Conservation (phyloP, 345 rosid species). For the Arabidopsis suecica region DNA sequence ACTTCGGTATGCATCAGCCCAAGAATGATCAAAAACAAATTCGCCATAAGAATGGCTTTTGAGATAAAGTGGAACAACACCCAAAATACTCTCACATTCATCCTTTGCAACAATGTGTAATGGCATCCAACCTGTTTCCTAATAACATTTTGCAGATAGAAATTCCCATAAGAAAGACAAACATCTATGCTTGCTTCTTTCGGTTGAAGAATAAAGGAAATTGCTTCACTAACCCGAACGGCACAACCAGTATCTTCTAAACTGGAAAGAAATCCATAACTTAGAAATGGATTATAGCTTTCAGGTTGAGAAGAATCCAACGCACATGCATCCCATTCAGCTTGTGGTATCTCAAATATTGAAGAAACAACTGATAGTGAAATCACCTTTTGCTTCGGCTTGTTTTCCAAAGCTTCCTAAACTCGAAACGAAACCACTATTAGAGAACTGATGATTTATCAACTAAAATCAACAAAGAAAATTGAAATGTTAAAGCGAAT, state of each 20-base stretch:
- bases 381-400: constrained; percentile 47
- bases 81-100: constrained; percentile 66
- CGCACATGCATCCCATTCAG: constrained; percentile 87
- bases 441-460: neutral
- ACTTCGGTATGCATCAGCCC: constrained; percentile 95
- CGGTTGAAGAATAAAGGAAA: neutral
- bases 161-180: neutral
- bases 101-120: constrained; percentile 85
- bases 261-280: constrained; percentile 79
- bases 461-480: constrained; percentile 29
- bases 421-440: constrained; percentile 30
- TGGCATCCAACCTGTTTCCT: constrained; percentile 96
- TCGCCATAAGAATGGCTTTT: constrained; percentile 97
- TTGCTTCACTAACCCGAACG: constrained; percentile 57
- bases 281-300: constrained; percentile 79
- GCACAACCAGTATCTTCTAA: constrained; percentile 80
- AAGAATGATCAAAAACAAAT: constrained; percentile 93
- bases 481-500: neutral
- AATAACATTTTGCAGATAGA: constrained; percentile 43
- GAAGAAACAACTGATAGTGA: constrained; percentile 71
- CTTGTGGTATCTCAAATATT: constrained; percentile 63
- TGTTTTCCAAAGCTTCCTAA: constrained; percentile 49
- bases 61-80: constrained; percentile 92
- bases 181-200: neutral
- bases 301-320: constrained; percentile 71